These are phyloP conservation scores for Coemansia sp. DNA, from an alignment of 192 early-diverging fungal species.

Conservation along the genomic window DNA sequence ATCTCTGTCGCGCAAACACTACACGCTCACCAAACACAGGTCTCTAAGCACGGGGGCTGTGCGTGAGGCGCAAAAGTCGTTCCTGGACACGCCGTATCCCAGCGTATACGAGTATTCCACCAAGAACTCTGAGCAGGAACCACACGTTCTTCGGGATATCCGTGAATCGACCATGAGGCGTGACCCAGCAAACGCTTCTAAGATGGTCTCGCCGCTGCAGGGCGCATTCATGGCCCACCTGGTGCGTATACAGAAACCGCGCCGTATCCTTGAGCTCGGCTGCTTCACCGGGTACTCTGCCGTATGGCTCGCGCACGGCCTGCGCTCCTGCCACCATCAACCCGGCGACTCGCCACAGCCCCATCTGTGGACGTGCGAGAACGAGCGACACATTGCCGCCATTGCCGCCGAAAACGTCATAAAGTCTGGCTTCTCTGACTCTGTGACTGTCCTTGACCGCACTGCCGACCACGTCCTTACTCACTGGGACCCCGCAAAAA, in stretches of 20 bases:
- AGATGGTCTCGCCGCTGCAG: constrained; percentile 49
- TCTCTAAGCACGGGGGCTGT: background rate
- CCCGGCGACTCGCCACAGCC: background rate
- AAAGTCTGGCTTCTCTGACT: constrained; percentile 19
- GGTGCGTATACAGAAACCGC: constrained; percentile 26
- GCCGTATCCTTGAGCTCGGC: constrained; percentile 64
- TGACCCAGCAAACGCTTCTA: constrained; percentile 23
- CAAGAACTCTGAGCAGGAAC: constrained; percentile 19
- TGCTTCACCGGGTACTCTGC: constrained; percentile 66
- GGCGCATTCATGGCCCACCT: constrained; percentile 41
- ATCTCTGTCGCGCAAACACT: background rate
- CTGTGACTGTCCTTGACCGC: constrained; percentile 12
- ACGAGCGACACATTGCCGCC: constrained; percentile 40
- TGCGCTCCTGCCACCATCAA: constrained; percentile 14
- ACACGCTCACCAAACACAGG: background rate
- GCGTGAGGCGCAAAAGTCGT: constrained; percentile 15
- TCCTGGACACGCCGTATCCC: constrained; percentile 18
- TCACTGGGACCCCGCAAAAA: constrained; percentile 30
- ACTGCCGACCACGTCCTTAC: constrained; percentile 21
- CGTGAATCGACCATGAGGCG: constrained; percentile 16
- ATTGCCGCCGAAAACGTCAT: constrained; percentile 22
- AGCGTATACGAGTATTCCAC: constrained; percentile 28
- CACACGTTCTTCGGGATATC: constrained; percentile 10
- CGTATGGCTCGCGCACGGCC: constrained; percentile 63
- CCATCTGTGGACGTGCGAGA: constrained; percentile 40